Evolutionary conservation across 768 basidiomycete genomes (phyloP).

Genomic region (Kwoniella heveanensis): DNA sequence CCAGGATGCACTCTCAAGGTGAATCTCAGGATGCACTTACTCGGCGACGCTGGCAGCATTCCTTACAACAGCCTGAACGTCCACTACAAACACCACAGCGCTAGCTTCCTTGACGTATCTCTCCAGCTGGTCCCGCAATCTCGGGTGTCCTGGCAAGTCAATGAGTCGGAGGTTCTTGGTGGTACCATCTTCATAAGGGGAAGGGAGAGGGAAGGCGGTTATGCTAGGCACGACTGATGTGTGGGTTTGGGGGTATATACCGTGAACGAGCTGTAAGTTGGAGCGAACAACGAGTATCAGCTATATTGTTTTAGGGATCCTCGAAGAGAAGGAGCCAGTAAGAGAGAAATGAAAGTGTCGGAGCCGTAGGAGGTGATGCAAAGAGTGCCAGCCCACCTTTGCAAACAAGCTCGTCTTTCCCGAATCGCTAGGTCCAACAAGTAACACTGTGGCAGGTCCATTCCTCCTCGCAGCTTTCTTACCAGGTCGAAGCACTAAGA

Average conservation of each 20-base stretch:
- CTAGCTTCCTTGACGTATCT: conserved; percentile 33
- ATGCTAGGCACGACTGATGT: conserved; percentile 43
- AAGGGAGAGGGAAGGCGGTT: conserved; percentile 35
- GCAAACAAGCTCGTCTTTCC: conserved; percentile 54
- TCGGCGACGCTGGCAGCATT: conserved; percentile 47
- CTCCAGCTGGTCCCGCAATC: conserved; percentile 43
- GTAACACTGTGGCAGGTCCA: conserved; percentile 38
- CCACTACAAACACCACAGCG: conserved; percentile 51
- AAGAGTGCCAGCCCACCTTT: conserved; percentile 32
- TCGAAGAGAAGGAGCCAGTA: too few relatives aligned
- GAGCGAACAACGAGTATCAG: neutral
- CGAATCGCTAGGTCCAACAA: conserved; percentile 47
- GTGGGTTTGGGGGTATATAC: conserved; percentile 40
- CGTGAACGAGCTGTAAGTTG: conserved; percentile 39
- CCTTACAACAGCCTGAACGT: conserved; percentile 43
- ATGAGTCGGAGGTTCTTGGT: conserved; percentile 34
- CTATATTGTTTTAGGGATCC: too few relatives aligned
- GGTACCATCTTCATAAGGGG: conserved; percentile 16
- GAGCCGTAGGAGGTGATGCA: too few relatives aligned
- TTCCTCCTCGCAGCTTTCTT: conserved; percentile 20
- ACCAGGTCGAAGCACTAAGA: conserved; percentile 23
- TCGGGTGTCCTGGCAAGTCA: conserved; percentile 54
- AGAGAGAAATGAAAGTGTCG: too few relatives aligned
- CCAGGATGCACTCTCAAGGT: neutral
- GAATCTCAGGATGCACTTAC: conserved; percentile 34